Percentiles rank a stretch among this genome's conserved stretches.
These are phyloP conservation scores for Phytophthora europaea DNA, from an alignment of 352 stramenopile species.

Conservation along the genomic window DNA sequence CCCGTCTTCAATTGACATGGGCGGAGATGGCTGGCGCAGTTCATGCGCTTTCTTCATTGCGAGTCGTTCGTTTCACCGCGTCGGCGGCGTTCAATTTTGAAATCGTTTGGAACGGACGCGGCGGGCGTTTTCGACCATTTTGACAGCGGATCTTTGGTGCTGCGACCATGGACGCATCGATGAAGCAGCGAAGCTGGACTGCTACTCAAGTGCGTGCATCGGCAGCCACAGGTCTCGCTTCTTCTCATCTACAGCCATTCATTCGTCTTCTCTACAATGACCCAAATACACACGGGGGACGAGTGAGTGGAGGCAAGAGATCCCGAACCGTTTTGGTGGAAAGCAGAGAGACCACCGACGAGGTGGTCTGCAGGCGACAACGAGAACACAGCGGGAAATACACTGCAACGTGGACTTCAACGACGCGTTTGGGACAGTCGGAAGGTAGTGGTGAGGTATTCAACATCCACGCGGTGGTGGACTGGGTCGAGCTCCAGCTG, in stretches of 20 bases:
- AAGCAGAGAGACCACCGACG: slow-evolving; percentile 11
- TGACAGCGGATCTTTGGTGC: slow-evolving; percentile 27
- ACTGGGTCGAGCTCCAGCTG: slow-evolving; percentile 67
- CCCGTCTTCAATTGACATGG: not conserved
- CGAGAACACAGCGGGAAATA: slow-evolving; percentile 49
- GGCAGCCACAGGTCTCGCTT: slow-evolving; percentile 54
- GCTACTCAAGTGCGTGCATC: slow-evolving; percentile 43
- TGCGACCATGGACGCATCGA: slow-evolving; percentile 9
- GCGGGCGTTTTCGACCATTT: slow-evolving; percentile 22
- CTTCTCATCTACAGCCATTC: slow-evolving; percentile 57
- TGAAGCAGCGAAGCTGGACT: slow-evolving; percentile 21
- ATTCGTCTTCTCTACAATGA: slow-evolving; percentile 58
- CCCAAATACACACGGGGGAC: slow-evolving; percentile 3
- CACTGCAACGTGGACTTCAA: slow-evolving; percentile 47
- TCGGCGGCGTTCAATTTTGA: not conserved
- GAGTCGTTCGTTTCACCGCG: slow-evolving; percentile 19
- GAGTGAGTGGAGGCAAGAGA: slow-evolving; percentile 5
- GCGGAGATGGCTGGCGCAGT: slow-evolving; percentile 23
- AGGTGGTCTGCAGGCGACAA: slow-evolving; percentile 26
- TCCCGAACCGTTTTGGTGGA: slow-evolving; percentile 29
- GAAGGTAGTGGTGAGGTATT: slow-evolving; percentile 21
- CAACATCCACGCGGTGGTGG: slow-evolving; percentile 41
- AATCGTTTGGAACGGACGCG: slow-evolving; percentile 29
- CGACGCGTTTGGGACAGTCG: not conserved
- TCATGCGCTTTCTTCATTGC: slow-evolving; percentile 30